Conservation (phyloP, 805 yeast genomes). For the Saccharomycopsis capsularis region DNA sequence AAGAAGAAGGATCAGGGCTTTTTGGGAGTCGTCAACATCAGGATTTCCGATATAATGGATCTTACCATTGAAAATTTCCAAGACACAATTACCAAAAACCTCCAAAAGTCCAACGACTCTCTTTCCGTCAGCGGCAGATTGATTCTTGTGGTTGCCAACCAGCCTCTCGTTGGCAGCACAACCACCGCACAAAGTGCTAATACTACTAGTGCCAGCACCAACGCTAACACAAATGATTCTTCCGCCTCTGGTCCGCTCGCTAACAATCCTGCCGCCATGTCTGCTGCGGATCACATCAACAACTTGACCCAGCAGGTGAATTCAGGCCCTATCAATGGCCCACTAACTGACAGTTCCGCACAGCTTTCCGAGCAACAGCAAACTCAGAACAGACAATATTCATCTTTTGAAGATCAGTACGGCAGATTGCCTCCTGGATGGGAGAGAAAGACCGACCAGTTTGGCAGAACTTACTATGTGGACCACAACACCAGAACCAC, state of each 20-base stretch:
- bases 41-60: conserved; percentile 85
- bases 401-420: conserved; percentile 94
- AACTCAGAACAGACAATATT: conserved; percentile 50
- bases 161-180: conserved; percentile 19
- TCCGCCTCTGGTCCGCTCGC: conserved; percentile 24
- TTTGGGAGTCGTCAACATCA: conserved; percentile 87
- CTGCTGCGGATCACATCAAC: conserved; percentile 18
- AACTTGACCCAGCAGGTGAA: conserved; percentile 26
- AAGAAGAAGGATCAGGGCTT: conserved; percentile 98
- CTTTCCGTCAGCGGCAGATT: conserved; percentile 90
- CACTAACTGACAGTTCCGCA: conserved; percentile 24
- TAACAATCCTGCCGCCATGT: conserved; percentile 21
- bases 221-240: conserved; percentile 27
- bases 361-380: conserved; percentile 6
- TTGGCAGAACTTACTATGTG: conserved; percentile 95
- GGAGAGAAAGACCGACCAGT: conserved; percentile 97
- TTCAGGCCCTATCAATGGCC: conserved; percentile 27
- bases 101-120: conserved; percentile 86
- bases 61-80: conserved; percentile 41
- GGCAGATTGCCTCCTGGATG: conserved; percentile 98
- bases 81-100: conserved; percentile 88
- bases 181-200: conserved; percentile 16
- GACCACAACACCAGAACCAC: conserved; percentile 97
- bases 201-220: conserved; percentile 25
- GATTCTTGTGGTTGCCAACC: conserved; percentile 64